Evolutionary conservation across 2,329 filamentous ascomycete genomes (phyloP).

Genomic region (Colletotrichum neosansevieriae): DNA sequence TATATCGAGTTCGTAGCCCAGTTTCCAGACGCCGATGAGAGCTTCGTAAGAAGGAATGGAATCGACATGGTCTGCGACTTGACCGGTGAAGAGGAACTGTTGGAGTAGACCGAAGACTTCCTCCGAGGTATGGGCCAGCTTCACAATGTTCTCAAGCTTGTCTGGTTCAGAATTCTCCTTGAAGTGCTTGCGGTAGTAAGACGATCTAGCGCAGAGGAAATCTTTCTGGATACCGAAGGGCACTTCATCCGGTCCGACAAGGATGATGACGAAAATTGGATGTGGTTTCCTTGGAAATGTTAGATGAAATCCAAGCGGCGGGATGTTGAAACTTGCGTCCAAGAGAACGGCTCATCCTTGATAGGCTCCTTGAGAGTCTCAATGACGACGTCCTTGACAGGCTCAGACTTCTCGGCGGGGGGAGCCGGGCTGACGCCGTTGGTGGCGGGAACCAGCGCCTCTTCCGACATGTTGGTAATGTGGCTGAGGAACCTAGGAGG

Average conservation of each 20-base stretch:
- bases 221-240: slow-evolving; percentile 71
- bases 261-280: slow-evolving; percentile 65
- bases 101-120: slow-evolving; percentile 69
- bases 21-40: slow-evolving; percentile 68
- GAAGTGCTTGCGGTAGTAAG: slow-evolving; percentile 62
- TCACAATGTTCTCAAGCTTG: slow-evolving; percentile 63
- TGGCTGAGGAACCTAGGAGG: slow-evolving; percentile 1
- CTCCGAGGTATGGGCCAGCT: slow-evolving; percentile 59
- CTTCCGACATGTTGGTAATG: slow-evolving; percentile 25
- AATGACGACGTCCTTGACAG: background rate
- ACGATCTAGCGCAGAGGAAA: slow-evolving; percentile 66
- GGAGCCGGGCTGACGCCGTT: slow-evolving; percentile 17
- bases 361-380: background rate
- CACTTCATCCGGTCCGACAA: slow-evolving; percentile 63
- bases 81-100: slow-evolving; percentile 65
- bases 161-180: slow-evolving; percentile 48
- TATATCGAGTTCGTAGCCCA: slow-evolving; percentile 64
- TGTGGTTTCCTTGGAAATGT: slow-evolving; percentile 62
- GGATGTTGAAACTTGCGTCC: slow-evolving; percentile 49
- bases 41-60: slow-evolving; percentile 65
- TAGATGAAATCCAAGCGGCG: slow-evolving; percentile 12
- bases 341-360: slow-evolving; percentile 48
- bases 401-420: background rate
- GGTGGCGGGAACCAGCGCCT: slow-evolving; percentile 14
- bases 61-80: slow-evolving; percentile 57